Percentiles rank a stretch among this genome's conserved stretches.
These are phyloP conservation scores for Ustilago bromivora DNA, from an alignment of 1,284 basidiomycete genomes.

Conservation along the genomic window DNA sequence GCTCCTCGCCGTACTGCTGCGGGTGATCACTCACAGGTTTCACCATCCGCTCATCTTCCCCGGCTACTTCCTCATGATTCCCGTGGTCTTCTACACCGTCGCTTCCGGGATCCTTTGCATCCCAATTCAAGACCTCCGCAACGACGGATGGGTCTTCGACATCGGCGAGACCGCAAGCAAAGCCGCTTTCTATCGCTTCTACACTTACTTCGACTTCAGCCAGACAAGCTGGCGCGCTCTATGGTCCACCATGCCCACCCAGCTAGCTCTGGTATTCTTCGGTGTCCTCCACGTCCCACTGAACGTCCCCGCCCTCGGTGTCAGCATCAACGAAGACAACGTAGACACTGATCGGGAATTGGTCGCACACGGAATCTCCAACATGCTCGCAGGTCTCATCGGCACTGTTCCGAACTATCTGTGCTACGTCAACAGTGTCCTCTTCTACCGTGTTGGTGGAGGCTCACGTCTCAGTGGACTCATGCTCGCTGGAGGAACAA, in stretches of 20 bases:
- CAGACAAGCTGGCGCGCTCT: constrained; percentile 66
- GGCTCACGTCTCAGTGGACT: constrained; percentile 85
- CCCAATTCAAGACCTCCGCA: constrained; percentile 76
- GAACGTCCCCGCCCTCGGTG: constrained; percentile 85
- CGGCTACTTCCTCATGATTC: constrained; percentile 85
- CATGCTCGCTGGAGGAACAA: constrained; percentile 83
- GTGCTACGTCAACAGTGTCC: constrained; percentile 70
- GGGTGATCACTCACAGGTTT: constrained; percentile 83
- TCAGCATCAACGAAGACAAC: constrained; percentile 88
- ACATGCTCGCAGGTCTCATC: constrained; percentile 81
- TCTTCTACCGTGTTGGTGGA: constrained; percentile 93
- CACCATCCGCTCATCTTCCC: constrained; percentile 94
- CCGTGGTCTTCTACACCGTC: constrained; percentile 84
- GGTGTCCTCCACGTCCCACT: constrained; percentile 86
- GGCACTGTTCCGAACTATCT: constrained; percentile 79
- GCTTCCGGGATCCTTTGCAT: constrained; percentile 76
- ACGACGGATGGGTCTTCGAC: constrained; percentile 89
- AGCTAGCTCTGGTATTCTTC: constrained; percentile 79
- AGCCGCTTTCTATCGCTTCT: constrained; percentile 68
- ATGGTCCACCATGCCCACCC: constrained; percentile 71
- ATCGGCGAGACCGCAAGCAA: constrained; percentile 72
- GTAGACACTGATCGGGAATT: constrained; percentile 94
- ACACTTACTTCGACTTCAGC: constrained; percentile 68
- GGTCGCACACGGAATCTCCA: constrained; percentile 91
- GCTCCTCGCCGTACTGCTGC: constrained; percentile 80